Evolutionary conservation across 805 yeast genomes (phyloP).

Genomic region (Suhomyces tanzawaensis): DNA sequence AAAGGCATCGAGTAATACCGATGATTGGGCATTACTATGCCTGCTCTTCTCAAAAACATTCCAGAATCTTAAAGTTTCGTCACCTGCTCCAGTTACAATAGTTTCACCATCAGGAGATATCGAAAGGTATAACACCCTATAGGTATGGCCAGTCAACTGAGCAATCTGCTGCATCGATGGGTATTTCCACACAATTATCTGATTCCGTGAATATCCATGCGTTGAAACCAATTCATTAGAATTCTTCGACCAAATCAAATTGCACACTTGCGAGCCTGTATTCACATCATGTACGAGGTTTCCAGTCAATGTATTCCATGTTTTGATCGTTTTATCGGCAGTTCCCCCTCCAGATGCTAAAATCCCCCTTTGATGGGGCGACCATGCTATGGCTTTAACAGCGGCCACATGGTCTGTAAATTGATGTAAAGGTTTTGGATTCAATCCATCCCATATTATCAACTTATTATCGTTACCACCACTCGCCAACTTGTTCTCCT

Average conservation of each 20-base stretch:
- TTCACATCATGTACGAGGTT: slow-evolving; percentile 73
- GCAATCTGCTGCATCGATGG: slow-evolving; percentile 92
- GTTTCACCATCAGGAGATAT: slow-evolving; percentile 96
- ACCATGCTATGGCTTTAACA: slow-evolving; percentile 95
- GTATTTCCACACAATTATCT: slow-evolving; percentile 90
- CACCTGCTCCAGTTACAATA: slow-evolving; percentile 97
- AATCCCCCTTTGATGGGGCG: slow-evolving; percentile 93
- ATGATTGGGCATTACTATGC: slow-evolving; percentile 54
- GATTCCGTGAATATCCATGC: slow-evolving; percentile 90
- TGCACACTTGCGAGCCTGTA: slow-evolving; percentile 96
- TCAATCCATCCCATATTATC: slow-evolving; percentile 82
- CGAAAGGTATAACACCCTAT: slow-evolving; percentile 83
- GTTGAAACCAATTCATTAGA: slow-evolving; percentile 91
- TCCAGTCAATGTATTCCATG: slow-evolving; percentile 90
- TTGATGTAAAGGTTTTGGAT: slow-evolving; percentile 63
- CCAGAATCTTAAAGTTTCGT: slow-evolving; percentile 95
- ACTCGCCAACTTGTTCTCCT: slow-evolving; percentile 86
- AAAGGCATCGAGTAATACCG: slow-evolving; percentile 70
- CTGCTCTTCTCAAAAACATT: slow-evolving; percentile 82
- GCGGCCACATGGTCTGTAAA: slow-evolving; percentile 90
- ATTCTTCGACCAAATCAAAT: slow-evolving; percentile 87
- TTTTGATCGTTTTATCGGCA: slow-evolving; percentile 82
- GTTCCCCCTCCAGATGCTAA: slow-evolving; percentile 97
- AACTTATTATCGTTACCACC: slow-evolving; percentile 94
- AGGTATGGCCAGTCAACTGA: slow-evolving; percentile 90